A percentile compares a stretch with the other conserved stretches of the same genome.
These are phyloP conservation scores for Ganoderma meredithae DNA, from an alignment of 1,284 basidiomycete species.

Conservation along the genomic window DNA sequence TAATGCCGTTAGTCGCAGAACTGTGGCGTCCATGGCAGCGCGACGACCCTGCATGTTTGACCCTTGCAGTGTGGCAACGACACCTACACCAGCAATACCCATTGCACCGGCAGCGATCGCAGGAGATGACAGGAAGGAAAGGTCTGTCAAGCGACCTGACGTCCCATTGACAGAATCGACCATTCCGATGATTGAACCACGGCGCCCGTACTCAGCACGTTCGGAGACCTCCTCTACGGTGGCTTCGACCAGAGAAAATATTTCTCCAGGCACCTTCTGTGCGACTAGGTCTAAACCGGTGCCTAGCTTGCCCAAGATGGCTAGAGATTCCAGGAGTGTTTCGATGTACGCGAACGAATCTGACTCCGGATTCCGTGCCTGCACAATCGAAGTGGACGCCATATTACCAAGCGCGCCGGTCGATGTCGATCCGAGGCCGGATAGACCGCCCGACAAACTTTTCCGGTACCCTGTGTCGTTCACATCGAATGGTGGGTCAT, in stretches of 20 bases:
- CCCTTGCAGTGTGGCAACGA: constrained; percentile 29
- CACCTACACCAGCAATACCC: constrained; percentile 36
- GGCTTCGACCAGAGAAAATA: constrained; percentile 86
- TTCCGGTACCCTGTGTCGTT: constrained; percentile 59
- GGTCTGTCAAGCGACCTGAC: constrained; percentile 34
- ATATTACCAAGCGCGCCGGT: constrained; percentile 35
- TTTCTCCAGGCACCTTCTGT: constrained; percentile 87
- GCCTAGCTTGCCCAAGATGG: constrained; percentile 90
- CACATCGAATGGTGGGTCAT: constrained; percentile 81
- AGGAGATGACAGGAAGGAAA: constrained; percentile 56
- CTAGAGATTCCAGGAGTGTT: constrained; percentile 90
- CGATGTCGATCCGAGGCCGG: constrained; percentile 37
- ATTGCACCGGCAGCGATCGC: constrained; percentile 30
- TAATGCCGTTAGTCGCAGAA: constrained; percentile 77
- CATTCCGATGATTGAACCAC: constrained; percentile 53
- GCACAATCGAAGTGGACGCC: constrained; percentile 24
- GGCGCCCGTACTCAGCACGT: constrained; percentile 76
- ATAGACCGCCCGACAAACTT: constrained; percentile 35
- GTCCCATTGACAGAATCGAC: constrained; percentile 21
- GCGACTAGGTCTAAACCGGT: constrained; percentile 85
- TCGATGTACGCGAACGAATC: constrained; percentile 97
- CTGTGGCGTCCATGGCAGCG: constrained; percentile 50
- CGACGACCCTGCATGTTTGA: constrained; percentile 25
- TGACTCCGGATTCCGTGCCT: constrained; percentile 78
- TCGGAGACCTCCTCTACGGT: constrained; percentile 94